Evolutionary conservation across 2,329 filamentous ascomycete species (phyloP).

Genomic region (Trichoderma koningii): DNA sequence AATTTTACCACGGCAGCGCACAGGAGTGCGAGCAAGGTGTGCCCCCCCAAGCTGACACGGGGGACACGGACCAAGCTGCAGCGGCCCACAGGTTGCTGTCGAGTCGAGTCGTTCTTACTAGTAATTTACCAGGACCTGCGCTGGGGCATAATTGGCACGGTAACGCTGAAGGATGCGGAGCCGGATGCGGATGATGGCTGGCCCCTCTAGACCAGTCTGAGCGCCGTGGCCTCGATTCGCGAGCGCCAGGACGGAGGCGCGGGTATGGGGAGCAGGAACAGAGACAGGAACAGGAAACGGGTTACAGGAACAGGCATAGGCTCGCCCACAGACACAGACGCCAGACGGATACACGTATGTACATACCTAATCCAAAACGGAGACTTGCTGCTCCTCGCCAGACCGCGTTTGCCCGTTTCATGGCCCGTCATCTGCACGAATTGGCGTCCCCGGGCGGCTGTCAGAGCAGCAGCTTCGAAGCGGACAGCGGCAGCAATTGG

Average conservation of each 20-base stretch:
- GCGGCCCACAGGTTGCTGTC: conserved; percentile 3
- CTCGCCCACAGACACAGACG: not conserved
- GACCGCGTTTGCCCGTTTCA: not conserved
- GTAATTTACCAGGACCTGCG: not conserved
- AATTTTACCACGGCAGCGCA: not conserved
- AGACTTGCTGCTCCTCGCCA: not conserved
- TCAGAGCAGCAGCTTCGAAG: conserved; percentile 19
- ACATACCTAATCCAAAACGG: not conserved
- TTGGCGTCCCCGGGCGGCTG: conserved; percentile 5
- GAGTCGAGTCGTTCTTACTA: not conserved
- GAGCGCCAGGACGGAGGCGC: not conserved
- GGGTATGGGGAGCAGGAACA: too few species aligned
- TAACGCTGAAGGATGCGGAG: conserved; percentile 4
- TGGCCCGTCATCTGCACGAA: not conserved
- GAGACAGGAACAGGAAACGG: not conserved
- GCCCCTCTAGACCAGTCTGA: not conserved
- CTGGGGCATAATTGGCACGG: not conserved
- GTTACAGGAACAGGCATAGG: too few species aligned
- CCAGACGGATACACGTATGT: not conserved
- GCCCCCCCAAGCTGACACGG: conserved; percentile 11
- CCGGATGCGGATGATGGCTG: not conserved
- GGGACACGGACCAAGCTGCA: conserved; percentile 6
- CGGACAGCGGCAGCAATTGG: conserved; percentile 13
- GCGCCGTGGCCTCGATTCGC: conserved; percentile 13
- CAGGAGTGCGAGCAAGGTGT: not conserved